These are phyloP conservation scores for Teunomyces tritomae DNA, from an alignment of 805 yeast species.

Conservation along the genomic window DNA sequence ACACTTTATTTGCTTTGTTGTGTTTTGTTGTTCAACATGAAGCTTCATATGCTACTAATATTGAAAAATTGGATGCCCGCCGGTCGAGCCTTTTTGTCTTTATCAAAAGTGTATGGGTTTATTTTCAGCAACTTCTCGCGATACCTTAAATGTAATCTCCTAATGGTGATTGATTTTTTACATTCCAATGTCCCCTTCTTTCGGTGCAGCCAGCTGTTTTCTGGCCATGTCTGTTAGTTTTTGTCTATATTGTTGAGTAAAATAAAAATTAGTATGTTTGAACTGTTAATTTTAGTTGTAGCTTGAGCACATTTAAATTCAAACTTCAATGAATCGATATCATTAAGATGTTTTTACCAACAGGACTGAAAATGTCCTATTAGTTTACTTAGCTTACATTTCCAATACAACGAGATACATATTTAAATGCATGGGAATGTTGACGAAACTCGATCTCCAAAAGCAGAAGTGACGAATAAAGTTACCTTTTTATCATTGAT, in stretches of 20 bases:
- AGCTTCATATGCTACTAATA: neutral
- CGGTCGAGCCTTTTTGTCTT: neutral
- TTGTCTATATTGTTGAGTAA: neutral
- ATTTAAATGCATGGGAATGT: no score
- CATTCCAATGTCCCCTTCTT: neutral
- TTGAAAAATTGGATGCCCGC: neutral
- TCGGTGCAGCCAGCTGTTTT: constrained; percentile 2
- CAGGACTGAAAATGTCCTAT: no score
- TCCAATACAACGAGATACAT: no score
- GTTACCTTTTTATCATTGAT: no score
- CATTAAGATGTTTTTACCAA: no score
- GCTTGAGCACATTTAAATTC: no score
- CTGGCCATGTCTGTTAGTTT: neutral
- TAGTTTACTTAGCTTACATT: no score
- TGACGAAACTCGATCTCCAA: no score
- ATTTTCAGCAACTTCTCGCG: neutral
- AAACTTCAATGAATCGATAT: no score
- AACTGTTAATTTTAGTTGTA: no score
- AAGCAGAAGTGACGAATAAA: no score
- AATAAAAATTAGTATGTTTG: neutral
- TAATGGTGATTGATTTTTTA: neutral
- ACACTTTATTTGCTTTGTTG: neutral
- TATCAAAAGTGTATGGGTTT: neutral
- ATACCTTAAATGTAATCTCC: neutral
- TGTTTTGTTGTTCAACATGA: neutral